Evolutionary conservation across 352 stramenopile genomes (phyloP).

Genomic region (Pythium utonaiense): DNA sequence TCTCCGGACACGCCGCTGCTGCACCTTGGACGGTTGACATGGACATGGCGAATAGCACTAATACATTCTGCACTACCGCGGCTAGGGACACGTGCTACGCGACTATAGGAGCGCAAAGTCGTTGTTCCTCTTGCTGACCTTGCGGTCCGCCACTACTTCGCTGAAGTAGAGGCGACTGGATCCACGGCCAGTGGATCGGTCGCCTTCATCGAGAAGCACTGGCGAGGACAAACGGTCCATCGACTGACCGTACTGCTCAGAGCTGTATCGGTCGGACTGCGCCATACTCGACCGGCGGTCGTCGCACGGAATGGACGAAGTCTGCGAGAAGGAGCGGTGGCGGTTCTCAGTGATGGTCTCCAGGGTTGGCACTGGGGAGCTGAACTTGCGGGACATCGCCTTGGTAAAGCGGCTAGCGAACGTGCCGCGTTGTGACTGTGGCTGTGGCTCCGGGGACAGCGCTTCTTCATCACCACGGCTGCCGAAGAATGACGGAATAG

Average conservation of each 20-base stretch:
- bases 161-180: conserved; percentile 70
- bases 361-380: conserved; percentile 21
- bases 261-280: conserved; percentile 3
- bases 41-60: not conserved
- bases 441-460: conserved; percentile 16
- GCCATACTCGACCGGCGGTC: conserved; percentile 12
- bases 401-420: not conserved
- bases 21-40: conserved; percentile 4
- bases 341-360: conserved; percentile 5
- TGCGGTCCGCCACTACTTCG: conserved; percentile 43
- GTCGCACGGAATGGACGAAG: conserved; percentile 15
- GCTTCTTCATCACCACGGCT: conserved; percentile 29
- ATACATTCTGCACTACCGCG: not conserved
- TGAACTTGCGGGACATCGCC: conserved; percentile 14
- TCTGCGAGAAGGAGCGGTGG: conserved; percentile 20
- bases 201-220: conserved; percentile 34
- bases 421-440: not conserved
- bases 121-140: conserved; percentile 34
- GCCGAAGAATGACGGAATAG: conserved; percentile 40
- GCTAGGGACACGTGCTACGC: not conserved
- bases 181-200: conserved; percentile 26
- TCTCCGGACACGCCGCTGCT: not conserved
- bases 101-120: conserved; percentile 59
- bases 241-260: conserved; percentile 16
- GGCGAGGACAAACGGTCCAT: conserved; percentile 49